These are phyloP conservation scores for Phytophthora nicotianae DNA, from an alignment of 352 stramenopile species.

Conservation along the genomic window DNA sequence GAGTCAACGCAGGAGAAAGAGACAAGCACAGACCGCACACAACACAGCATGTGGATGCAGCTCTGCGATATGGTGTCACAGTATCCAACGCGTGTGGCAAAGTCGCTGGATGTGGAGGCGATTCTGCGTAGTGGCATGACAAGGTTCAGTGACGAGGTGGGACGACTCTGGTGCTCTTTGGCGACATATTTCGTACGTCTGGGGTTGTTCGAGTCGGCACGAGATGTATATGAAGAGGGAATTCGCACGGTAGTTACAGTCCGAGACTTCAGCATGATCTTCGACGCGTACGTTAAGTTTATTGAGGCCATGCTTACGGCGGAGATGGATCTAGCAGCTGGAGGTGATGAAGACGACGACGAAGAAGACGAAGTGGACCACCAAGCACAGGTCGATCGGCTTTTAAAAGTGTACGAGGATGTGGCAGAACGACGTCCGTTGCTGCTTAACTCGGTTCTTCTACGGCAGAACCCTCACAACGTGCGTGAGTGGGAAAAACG, in stretches of 20 bases:
- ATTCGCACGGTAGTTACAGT: slow-evolving; percentile 75
- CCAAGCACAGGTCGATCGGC: slow-evolving; percentile 72
- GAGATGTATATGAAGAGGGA: slow-evolving; percentile 96
- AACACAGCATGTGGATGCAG: slow-evolving; percentile 97
- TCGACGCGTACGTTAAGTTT: slow-evolving; percentile 99
- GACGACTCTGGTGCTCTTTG: slow-evolving; percentile 97
- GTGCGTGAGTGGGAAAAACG: slow-evolving; percentile 98
- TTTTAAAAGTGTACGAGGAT: slow-evolving; percentile 91
- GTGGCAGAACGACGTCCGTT: slow-evolving; percentile 95
- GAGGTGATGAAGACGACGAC: slow-evolving; percentile 62
- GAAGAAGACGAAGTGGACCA: slow-evolving; percentile 66
- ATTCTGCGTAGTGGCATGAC: slow-evolving; percentile 95
- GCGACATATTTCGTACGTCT: slow-evolving; percentile 98
- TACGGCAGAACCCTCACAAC: slow-evolving; percentile 99
- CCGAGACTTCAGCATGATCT: slow-evolving; percentile 99
- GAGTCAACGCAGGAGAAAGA: slow-evolving; percentile 60
- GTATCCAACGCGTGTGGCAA: slow-evolving; percentile 91
- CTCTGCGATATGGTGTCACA: slow-evolving; percentile 96
- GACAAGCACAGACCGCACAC: slow-evolving; percentile 56
- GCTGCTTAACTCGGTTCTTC: slow-evolving; percentile 94
- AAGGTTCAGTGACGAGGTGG: slow-evolving; percentile 96
- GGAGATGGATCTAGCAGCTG: slow-evolving; percentile 90
- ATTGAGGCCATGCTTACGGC: slow-evolving; percentile 97
- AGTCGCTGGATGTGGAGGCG: slow-evolving; percentile 93
- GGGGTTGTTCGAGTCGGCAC: slow-evolving; percentile 96